Base-by-base conservation (phyloP, 2,329 filamentous ascomycete species). In the Aspergillus sp. region DNA sequence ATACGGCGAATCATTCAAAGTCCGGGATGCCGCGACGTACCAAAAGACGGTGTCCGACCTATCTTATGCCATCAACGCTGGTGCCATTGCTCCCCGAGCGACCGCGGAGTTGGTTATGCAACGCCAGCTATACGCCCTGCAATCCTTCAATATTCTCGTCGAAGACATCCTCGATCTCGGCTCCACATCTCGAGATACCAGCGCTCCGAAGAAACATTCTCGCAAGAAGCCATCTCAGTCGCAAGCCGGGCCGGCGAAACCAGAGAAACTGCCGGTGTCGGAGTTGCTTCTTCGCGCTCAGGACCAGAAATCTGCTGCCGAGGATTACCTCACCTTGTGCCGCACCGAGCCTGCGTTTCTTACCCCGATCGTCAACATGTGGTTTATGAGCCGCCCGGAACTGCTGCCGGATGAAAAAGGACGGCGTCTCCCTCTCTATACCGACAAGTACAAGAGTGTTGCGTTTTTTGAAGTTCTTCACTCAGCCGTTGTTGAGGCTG, bases 361-460 rank as follows among this genome's bases (percentile, higher is more conserved):
- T 34, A 31, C 47, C 28, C 62, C 62, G 30, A 56, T 53, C 23
- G 62, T 69, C 3, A 64, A 64, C 6, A 19, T 28, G 9, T 64
- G 62, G 55, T 62, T 49, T 9, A 52, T 53, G 11, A 62, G 38
- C 45, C 65, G 61, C 51, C 65, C 68, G 4, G 80, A 83, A 61
- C 71, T 82, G 3, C 60, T 84, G 0, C 62, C 71, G 0, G 82
- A 85, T 54, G 80, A 83, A 46, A 79, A 77, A 54, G 82, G 82
- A 1, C 74, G 77, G 1, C 61, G 50, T 0, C 50, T 81, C 2
- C 76, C 78, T 0, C 68, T 73, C 1, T 60, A 74, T n/a, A 79
- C 76, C 0, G 79, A 83, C 54, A 79, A 72, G 22, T 77, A 79
- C 61, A 78, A 82, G 59, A 81, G 77, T 56, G 68, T 65, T 2